A percentile compares a stretch with the other conserved stretches of the same genome.
phyloP scores from a whole-genome alignment of 805 yeast species.

The Starmerella tilneyi region DNA sequence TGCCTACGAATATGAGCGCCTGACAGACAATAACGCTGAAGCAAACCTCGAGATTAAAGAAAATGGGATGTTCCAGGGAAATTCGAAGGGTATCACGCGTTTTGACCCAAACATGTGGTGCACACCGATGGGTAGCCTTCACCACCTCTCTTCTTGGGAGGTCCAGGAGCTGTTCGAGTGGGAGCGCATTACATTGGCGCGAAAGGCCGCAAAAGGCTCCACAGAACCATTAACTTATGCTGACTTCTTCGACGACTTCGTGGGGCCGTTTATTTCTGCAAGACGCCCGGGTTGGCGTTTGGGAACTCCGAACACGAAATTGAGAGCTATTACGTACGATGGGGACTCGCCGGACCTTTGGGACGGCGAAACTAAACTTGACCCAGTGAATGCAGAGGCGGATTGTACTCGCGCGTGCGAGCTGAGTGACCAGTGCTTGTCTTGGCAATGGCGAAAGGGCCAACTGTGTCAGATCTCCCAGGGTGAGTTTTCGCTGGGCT shows the following conservation, averaged over 20 bases:
- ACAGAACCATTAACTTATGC: conserved; percentile 20
- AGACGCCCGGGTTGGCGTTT: conserved; percentile 26
- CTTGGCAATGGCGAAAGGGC: conserved; percentile 16
- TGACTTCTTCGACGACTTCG: conserved; percentile 30
- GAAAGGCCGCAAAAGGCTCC: conserved; percentile 1
- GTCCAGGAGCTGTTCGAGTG: conserved; percentile 29
- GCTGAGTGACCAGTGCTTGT: conserved; percentile 14
- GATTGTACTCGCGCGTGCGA: conserved; percentile 1
- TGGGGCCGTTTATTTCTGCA: conserved; percentile 26
- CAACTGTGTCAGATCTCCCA: conserved; percentile 15
- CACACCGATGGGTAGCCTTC: conserved; percentile 30
- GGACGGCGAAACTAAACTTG: not conserved
- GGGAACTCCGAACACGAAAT: not conserved
- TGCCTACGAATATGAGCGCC: conserved; percentile 25
- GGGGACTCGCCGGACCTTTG: not conserved
- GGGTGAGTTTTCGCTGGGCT: conserved; percentile 17
- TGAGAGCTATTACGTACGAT: not conserved
- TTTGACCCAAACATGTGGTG: conserved; percentile 27
- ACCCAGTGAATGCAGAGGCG: not conserved
- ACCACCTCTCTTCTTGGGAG: conserved; percentile 28
- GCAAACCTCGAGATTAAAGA: conserved; percentile 16
- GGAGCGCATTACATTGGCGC: conserved; percentile 17
- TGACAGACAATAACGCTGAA: conserved; percentile 13
- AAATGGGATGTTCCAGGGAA: conserved; percentile 29
- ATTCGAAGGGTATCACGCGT: conserved; percentile 22